Base-by-base conservation (phyloP, 371 early-diverging fungal genomes). In the Caulochytrium protostelioides region DNA sequence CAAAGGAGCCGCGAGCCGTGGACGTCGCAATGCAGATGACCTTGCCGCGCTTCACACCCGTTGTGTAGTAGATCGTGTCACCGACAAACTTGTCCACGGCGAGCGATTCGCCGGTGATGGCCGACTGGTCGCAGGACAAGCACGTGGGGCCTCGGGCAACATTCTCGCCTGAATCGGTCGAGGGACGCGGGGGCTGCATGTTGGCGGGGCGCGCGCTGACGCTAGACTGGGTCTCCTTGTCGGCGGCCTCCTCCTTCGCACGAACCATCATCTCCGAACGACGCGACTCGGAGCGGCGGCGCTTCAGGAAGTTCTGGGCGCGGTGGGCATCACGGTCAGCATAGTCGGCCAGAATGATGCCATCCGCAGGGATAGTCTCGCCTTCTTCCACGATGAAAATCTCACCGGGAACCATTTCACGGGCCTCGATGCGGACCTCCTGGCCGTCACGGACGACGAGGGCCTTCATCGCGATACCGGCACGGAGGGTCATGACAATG, bases 21-120 rank as follows among this genome's bases (percentile, higher is more conserved):
- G 29, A 18, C n/a, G 38, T 41, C 20, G 52, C 49, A 13, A 55
- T 24, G 20, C 30, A 37, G 25, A 12, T 16, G 17, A 19, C 35
- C 15, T 34, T 24, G 10, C 55, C 55, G 14, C 32, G 38, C 18
- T 38, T 39, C 14, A 55, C 41, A 9, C 22, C 16, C 1, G 42
- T 41, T 8, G 43, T 41, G 16, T 20, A 39, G 39, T 37, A 44
- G 15, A 51, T 9, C 9, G 41, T 51, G 30, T 50, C 47, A 20
- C 29, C 37, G 19, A 18, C 28, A 23, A 20, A 19, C 29, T 58
- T 58, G 12, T 37, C 42, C 20, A 54, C 43, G 20, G 46, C 30
- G 2, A 44, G 34, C 21, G 44, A 39, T 39, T 58, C 59, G 8
- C 59, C 58, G 21, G 58, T 59, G 19, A 59, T 22, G 10, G 54